Base-by-base conservation (phyloP, 1,284 basidiomycete species). In the Wallemia ichthyophaga region DNA sequence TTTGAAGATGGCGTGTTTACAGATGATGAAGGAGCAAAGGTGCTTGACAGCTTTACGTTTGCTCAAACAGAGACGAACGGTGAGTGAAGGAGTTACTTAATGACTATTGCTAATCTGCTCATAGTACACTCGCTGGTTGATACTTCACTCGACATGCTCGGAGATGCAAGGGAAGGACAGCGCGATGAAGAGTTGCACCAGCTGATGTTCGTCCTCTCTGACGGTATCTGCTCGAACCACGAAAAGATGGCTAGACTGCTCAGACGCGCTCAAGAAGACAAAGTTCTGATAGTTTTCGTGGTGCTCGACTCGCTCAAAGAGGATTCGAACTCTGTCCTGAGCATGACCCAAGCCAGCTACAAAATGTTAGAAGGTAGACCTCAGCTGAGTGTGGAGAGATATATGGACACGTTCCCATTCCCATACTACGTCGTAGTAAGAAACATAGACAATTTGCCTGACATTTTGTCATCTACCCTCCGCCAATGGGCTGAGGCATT, bases 191-290 rank as follows among this genome's bases (percentile, higher is more conserved):
- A 96, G 63, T 75, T 98, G 25, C 98, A 94, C 94, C 94, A 99
- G 69, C 76, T 99, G 59, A 80, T 95, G 70, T 89, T 98, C 71
- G 94, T 99, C 74, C 88, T 98, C 63, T 96, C 91, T 21, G 94
- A 99, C 68, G 94, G 94, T 27, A 85, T 96, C 63, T 96, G 91
- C 69, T 88, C 96, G 70, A 87, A 96, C 67, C 91, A 96, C 68
- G 85, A 88, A 56, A 75, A 76, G 64, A 74, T 98, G 57, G 78
- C 83, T 31, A 80, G 81, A 1, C 71, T 89, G 31, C 73, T 98
- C 28, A 77, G 94, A 48, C 80, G 79, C 64, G 94, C 92, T 1
- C 79, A 83, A 63, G 89, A 89, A 66, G 85, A 92, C 69, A 77
- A 83, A 23, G 82, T 98, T 64, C 84, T 98, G 83, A 78, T 98